These are phyloP conservation scores for Acanthamoeba royreba DNA, from an alignment of 208 protist genomes.

Conservation along the genomic window DNA sequence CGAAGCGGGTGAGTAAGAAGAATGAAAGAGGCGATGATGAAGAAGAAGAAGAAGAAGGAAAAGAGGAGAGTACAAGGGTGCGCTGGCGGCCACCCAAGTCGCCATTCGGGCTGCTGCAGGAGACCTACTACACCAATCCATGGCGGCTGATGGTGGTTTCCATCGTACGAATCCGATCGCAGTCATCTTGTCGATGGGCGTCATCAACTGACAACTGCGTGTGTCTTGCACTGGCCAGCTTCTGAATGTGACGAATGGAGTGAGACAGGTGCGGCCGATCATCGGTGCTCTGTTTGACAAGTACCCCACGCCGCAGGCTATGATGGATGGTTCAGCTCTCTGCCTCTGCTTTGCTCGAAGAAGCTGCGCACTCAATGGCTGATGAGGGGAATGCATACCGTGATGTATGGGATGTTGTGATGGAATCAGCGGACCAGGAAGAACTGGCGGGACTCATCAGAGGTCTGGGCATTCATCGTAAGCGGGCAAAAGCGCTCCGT, in stretches of 20 bases:
- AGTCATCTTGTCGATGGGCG: neutral
- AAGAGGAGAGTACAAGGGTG: neutral
- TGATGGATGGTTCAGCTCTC: neutral
- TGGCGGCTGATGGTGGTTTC: neutral
- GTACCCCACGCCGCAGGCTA: neutral
- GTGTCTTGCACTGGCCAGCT: neutral
- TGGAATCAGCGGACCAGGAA: neutral
- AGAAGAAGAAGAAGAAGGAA: neutral
- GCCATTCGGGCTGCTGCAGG: neutral
- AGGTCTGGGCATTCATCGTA: neutral
- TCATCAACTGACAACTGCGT: neutral
- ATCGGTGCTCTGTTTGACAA: neutral
- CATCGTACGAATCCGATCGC: neutral
- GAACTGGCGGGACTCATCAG: neutral
- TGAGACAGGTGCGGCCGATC: neutral
- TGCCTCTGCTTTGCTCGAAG: neutral
- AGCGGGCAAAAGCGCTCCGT: neutral
- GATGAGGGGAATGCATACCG: neutral
- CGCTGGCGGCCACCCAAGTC: neutral
- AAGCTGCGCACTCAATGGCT: neutral
- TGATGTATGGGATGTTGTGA: no score
- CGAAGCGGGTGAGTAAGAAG: no score
- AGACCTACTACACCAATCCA: neutral
- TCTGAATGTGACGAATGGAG: neutral
- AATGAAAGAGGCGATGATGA: neutral